Conservation (phyloP, 177 flowering plant species). For the Tripterygium wilfordii region DNA sequence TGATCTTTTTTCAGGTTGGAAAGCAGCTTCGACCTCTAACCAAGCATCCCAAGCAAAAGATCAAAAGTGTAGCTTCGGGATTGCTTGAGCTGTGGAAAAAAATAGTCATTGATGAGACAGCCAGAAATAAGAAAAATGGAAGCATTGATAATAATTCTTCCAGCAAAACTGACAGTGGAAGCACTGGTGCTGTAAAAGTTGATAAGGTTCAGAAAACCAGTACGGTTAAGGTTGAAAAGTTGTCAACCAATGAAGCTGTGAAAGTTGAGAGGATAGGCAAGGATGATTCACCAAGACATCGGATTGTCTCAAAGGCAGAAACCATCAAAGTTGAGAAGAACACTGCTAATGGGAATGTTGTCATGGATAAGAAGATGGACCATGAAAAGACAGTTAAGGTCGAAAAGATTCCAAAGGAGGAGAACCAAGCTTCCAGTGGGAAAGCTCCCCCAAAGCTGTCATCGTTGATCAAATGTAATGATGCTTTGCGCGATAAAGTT, state of each 20-base stretch:
- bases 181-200: conserved; percentile 7
- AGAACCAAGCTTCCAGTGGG: conserved; percentile 17
- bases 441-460: conserved; percentile 61
- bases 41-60: conserved; percentile 69
- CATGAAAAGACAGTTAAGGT: conserved; percentile 13
- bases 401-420: conserved; percentile 30
- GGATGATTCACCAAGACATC: conserved; percentile 11
- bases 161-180: conserved; percentile 22
- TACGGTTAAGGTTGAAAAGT: conserved; percentile 10
- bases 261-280: conserved; percentile 15
- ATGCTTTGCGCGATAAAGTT: conserved; percentile 63
- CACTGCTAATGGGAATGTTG: conserved; percentile 13
- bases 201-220: conserved; percentile 8
- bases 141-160: conserved; percentile 16
- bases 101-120: conserved; percentile 65
- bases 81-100: conserved; percentile 80
- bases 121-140: conserved; percentile 49
- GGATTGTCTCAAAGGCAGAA: conserved; percentile 21
- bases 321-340: conserved; percentile 16
- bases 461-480: conserved; percentile 61
- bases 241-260: conserved; percentile 1
- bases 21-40: conserved; percentile 72
- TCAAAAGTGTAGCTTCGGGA: conserved; percentile 57
- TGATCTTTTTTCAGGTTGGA: conserved; percentile 41
- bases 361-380: conserved; percentile 20